phyloP scores from a whole-genome alignment of 495 filamentous ascomycete species.

The Penicillium ochrochloron region DNA sequence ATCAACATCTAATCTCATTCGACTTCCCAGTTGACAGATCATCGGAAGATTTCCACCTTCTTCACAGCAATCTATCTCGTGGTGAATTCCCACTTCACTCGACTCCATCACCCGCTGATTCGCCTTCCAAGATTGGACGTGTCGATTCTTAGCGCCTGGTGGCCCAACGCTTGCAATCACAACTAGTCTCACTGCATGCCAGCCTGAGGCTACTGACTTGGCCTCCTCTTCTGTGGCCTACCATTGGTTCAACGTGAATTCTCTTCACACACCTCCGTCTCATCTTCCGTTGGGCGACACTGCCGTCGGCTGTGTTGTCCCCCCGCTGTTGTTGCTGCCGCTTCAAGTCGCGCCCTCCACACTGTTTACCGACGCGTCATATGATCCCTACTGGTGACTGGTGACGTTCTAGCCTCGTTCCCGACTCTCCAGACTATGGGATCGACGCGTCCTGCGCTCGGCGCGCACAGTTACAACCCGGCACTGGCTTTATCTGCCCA shows the following conservation, averaged over 20 bases:
- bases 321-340: neutral
- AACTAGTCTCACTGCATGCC: constrained; percentile 29
- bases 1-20: neutral
- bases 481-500: constrained; percentile 60
- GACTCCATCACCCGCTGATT: constrained; percentile 18
- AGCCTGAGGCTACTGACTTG: constrained; percentile 32
- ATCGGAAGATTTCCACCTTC: constrained; percentile 4
- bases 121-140: constrained; percentile 26
- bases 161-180: constrained; percentile 33
- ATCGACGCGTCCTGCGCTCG: constrained; percentile 65
- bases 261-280: constrained; percentile 23
- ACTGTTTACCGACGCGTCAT: constrained; percentile 34
- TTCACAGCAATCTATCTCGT: constrained; percentile 13
- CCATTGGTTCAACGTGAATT: constrained; percentile 28
- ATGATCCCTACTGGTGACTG: constrained; percentile 24
- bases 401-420: constrained; percentile 18
- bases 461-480: constrained; percentile 63
- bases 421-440: constrained; percentile 51
- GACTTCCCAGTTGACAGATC: neutral
- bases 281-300: constrained; percentile 19
- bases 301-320: constrained; percentile 14
- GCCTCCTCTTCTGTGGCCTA: constrained; percentile 12
- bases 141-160: constrained; percentile 30
- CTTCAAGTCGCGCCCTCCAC: constrained; percentile 17
- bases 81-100: constrained; percentile 21